Evolutionary conservation across 345 rosid genomes (phyloP), one percentile per base, ranked within the genome.

Genomic region (Ceriops tagal): DNA sequence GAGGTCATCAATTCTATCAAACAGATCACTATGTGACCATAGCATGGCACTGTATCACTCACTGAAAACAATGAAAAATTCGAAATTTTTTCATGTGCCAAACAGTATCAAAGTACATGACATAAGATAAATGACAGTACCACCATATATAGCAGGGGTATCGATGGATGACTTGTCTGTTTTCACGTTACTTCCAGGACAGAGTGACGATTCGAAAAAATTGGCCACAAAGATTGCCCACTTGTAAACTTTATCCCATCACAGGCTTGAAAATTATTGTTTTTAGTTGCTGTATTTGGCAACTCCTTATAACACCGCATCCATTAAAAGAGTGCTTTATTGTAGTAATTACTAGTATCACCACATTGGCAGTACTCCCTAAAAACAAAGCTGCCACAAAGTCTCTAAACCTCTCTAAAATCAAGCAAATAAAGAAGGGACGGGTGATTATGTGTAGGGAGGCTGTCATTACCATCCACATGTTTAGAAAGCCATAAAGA

Each of bases 221-320:
- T 21, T 53, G 55, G 34, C 49, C 58, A 15, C 28, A 15, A 37
- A 35, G 61, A 59, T 70, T 59, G 49, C 49, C 76, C 65, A 59
- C 72, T 77, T 55, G 58, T 73, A 74, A 43, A 28, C 64, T 75
- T 67, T 75, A 59, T 32, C 66, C 46, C 57, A 20, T 34, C 64
- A 34, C 32, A 61, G 30, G 62, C n/a, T 6, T 19, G 22, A 22
- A 57, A 34, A 47, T 74, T 21, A 57, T 69, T 18, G 59, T 62
- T 66, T 53, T 65, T 67, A 56, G 59, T 56, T 56, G 59, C 30
- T 56, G 5, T 24, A 55, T 24, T 21, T 55, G 59, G 30, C 15
- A 8, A 55, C 16, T 58, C 27, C 13, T 71, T 26, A 1, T 6
- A 34, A 34, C 8, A 1, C 35, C 35, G 8, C 0, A 34, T 34